Evolutionary conservation across 2,329 filamentous ascomycete species (phyloP), one percentile per base, ranked within the genome.

Genomic region (Myriosclerotinia duriaeana): DNA sequence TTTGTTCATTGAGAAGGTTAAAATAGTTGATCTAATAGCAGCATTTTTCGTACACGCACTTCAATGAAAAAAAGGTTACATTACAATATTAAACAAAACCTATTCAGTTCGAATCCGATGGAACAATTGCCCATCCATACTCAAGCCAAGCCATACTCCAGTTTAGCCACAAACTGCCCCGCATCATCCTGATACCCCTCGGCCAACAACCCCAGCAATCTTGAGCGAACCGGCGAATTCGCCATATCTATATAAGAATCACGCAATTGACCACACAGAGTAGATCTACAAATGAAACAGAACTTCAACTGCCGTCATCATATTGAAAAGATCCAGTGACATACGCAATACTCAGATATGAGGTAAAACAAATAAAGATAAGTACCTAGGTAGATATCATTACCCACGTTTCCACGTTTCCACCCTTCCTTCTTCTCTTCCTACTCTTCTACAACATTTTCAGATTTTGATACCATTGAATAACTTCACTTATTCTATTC

Each of bases 241-340:
- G 64, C 55, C 58, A 66, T 66, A 53, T 53, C 55, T 53, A 38
- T 15, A 44, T 48, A 30, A n/a, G 30, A 53, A 66, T 61, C 64
- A 66, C 64, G 64, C 64, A 66, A 66, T 66, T 66, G 30, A 40
- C 55, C 22, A 50, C 14, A 22, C 30, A 50, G 46, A 60, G 44
- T 26, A 61, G 55, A 61, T 66, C 64, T 61, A 46, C 55, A 46
- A 44, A 61, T 54, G 48, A 46, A 44, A 61, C n/a, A 42, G 30
- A 50, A 61, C 4, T 9, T 17, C 30, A 53, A 46, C 14, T 46
- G 30, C 55, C 55, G 55, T 42, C 36, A 60, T 66, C 17, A 3
- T 22, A 22, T 22, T 30, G 34, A 30, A 40, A 36, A 8, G n/a
- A 66, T 60, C 11, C 22, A 53, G 9, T 61, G 36, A 44, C 36